Base-by-base conservation (phyloP, 306 rosid genomes). In the Hippophae rhamnoides region DNA sequence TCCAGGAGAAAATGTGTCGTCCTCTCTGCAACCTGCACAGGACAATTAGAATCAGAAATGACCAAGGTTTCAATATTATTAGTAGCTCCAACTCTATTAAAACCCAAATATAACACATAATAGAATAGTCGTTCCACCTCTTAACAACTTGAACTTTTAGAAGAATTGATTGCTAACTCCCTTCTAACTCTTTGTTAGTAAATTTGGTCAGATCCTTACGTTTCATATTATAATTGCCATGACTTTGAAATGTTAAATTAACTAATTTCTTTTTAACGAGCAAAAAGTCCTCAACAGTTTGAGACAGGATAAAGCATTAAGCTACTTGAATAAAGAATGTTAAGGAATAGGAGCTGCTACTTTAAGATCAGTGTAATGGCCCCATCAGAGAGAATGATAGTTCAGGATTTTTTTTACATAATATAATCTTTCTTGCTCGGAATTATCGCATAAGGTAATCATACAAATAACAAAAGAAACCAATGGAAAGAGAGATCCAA, bases 1-100 rank as follows among this genome's bases (percentile, higher is more conserved):
- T 70, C 64, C 58, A 47, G 70, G 58, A 67, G 56, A 62, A 5
- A 23, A 61, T 31, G 63, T 42, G 27, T 63, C 69, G 23, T 66
- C 81, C 59, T 60, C 80, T 68, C 79, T 61, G 64, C 78, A 78
- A 79, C 77, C 90, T 85, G 70, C 76, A 73, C 50, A 63, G 10
- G 31, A 52, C 6, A 64, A 18, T 31, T 23, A 18, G 12, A 40
- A 4, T 12, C 9, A 12, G 49, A 43, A 48, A 18, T 18, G 23
- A 18, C 23, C 23, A 18, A 18, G 23, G 23, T 18, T 18, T 18
- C 23, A 18, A 18, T 18, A 18, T 18, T 18, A 18, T 18, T 18
- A 18, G 23, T 18, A 18, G 23, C 23, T 18, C 23, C 23, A 18
- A 18, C 1, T 18, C 23, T 18, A 18, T 18, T 18, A 18, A 18